These are phyloP conservation scores for Papilionanthe hybrid DNA, from an alignment of 116 monocot genomes.

Conservation along the genomic window DNA sequence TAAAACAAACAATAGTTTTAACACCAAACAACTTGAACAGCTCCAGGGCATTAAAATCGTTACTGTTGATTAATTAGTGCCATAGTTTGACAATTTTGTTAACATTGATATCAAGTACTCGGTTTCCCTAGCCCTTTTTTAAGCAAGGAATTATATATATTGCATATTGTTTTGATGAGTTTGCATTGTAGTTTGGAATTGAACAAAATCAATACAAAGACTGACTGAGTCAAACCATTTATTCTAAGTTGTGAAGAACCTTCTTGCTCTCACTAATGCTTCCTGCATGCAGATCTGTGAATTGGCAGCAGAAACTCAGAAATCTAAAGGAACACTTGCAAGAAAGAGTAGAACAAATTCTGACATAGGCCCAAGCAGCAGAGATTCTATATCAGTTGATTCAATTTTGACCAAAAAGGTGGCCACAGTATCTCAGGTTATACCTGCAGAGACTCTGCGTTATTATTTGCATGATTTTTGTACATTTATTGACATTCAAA, in stretches of 20 bases:
- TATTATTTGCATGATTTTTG: neutral
- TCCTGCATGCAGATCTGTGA: slow-evolving; percentile 68
- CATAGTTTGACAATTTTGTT: too few relatives aligned
- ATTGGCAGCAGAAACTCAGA: slow-evolving; percentile 82
- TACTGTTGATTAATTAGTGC: too few relatives aligned
- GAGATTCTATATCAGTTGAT: slow-evolving; percentile 85
- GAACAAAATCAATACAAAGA: too few relatives aligned
- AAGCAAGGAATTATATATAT: too few relatives aligned
- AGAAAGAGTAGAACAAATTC: slow-evolving; percentile 68
- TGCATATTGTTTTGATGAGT: too few relatives aligned
- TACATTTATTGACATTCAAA: neutral
- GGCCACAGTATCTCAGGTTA: slow-evolving; percentile 54
- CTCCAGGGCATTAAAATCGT: too few relatives aligned
- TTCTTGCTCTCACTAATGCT: neutral
- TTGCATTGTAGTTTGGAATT: too few relatives aligned
- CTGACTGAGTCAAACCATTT: neutral
- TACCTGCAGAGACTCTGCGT: neutral
- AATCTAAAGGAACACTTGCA: slow-evolving; percentile 69
- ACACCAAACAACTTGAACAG: too few relatives aligned
- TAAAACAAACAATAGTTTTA: too few relatives aligned
- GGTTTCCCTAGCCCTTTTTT: too few relatives aligned
- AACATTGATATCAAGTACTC: too few relatives aligned
- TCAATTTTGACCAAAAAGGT: slow-evolving; percentile 61
- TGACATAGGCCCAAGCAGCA: slow-evolving; percentile 44
- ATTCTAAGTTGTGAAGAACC: neutral